Evolutionary conservation across 495 filamentous ascomycete genomes (phyloP), one percentile per base, ranked within the genome.

Genomic region (Ramalina intermedia): DNA sequence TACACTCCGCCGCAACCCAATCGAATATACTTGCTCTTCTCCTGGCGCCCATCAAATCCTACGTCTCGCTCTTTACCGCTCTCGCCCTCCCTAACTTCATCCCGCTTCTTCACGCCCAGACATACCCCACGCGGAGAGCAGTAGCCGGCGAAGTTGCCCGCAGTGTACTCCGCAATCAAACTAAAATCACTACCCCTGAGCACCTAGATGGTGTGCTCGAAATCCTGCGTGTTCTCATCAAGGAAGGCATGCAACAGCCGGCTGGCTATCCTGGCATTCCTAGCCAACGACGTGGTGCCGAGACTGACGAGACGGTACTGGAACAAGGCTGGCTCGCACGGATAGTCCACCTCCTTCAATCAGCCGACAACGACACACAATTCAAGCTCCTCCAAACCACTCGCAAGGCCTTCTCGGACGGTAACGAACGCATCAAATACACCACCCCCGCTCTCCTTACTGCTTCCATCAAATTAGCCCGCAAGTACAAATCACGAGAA

Each of bases 311-410:
- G 65, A 96, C 90, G 0, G 78, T 96, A 52, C 89, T 96, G 63
- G 91, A 96, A 64, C 91, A 98, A 72, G 91, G 91, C 35, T 94
- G 87, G 83, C 69, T 98, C 43, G 91, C 93, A 38, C 74, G 93
- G 58, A 75, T 98, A 48, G 78, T 95, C 18, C 93, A 98, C 66
- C 69, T 96, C 27, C 77, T 98, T 27, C 69, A 87, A 50, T 81
- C 77, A 13, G 69, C 84, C 20, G 75, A 89, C 58, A 96, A 98
- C 57, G 88, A 93, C 56, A 93, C 84, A 0, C 91, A 98, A 60
- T 85, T 93, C 66, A 87, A 88, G 66, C 81, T 98, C 37, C 80
- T 98, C 7, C 93, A 96, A 73, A 80, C 80, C 55, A 82, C 85
- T 2, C 79, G 81, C 41, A 94, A 88, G 55, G 86, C 87, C 3